Evolutionary conservation across 768 basidiomycete species (phyloP).

Genomic region (Lepiota brunneoincarnata): DNA sequence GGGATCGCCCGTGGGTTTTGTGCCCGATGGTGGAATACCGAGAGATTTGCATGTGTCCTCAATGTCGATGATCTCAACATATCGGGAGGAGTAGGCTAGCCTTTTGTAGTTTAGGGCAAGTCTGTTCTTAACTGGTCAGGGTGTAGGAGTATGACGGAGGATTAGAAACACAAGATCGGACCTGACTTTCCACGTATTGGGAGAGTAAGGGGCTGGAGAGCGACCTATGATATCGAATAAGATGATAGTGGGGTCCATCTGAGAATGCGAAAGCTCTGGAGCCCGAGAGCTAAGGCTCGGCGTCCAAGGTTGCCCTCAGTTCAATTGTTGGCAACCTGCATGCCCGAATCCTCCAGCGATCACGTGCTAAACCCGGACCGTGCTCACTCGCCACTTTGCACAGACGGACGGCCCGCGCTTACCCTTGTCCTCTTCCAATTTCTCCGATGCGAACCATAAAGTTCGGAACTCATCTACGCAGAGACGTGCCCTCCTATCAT

Average conservation of each 20-base stretch:
- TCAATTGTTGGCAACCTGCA: too few species aligned
- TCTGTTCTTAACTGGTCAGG: constrained; percentile 1
- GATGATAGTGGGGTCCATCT: neutral
- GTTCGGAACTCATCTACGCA: neutral
- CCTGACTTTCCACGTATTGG: constrained; percentile 28
- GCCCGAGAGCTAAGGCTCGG: too few species aligned
- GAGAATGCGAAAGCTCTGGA: neutral
- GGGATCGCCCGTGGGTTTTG: constrained; percentile 22
- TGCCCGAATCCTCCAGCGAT: too few species aligned
- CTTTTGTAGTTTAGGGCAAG: constrained; percentile 25
- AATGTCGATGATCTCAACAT: constrained; percentile 25
- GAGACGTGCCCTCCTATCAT: neutral
- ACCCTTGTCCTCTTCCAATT: neutral
- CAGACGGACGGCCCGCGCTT: too few species aligned
- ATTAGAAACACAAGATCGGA: constrained; percentile 2
- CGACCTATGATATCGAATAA: neutral
- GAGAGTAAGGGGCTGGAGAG: constrained; percentile 13
- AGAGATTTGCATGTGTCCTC: constrained; percentile 21
- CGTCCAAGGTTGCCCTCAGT: too few species aligned
- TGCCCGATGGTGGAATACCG: constrained; percentile 24
- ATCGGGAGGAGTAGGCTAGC: constrained; percentile 23
- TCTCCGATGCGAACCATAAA: constrained; percentile 3
- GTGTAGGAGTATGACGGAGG: too few species aligned
- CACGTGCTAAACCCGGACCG: neutral
- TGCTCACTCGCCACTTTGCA: too few species aligned